These are phyloP conservation scores for Exophiala lecanii-corni DNA, from an alignment of 2,329 filamentous ascomycete species.

Conservation along the genomic window DNA sequence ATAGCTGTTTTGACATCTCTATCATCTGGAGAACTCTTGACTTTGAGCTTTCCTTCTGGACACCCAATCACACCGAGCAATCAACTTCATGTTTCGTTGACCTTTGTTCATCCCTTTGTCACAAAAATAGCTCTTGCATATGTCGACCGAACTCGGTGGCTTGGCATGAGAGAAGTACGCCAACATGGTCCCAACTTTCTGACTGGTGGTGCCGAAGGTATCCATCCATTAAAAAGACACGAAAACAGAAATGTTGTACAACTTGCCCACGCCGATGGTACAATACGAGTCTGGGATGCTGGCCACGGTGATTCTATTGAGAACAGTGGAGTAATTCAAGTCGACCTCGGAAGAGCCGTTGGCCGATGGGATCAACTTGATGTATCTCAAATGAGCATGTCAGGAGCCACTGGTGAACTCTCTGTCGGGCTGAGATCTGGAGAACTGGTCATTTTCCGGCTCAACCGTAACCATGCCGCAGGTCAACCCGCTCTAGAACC, in stretches of 20 bases:
- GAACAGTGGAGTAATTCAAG: slow-evolving; percentile 73
- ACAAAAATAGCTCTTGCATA: slow-evolving; percentile 66
- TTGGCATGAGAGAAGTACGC: slow-evolving; percentile 82
- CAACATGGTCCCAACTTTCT: slow-evolving; percentile 72
- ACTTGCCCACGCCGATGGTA: slow-evolving; percentile 85
- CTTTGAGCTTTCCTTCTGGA: slow-evolving; percentile 86
- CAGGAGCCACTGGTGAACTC: slow-evolving; percentile 75
- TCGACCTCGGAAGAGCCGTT: slow-evolving; percentile 78
- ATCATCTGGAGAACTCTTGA: slow-evolving; percentile 81
- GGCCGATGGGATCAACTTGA: slow-evolving; percentile 73
- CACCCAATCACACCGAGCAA: slow-evolving; percentile 89
- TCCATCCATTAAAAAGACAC: slow-evolving; percentile 66
- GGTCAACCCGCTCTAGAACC: slow-evolving; percentile 51
- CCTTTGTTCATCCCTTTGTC: slow-evolving; percentile 86
- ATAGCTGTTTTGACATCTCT: slow-evolving; percentile 76
- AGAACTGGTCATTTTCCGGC: slow-evolving; percentile 82
- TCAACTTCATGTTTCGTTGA: slow-evolving; percentile 80
- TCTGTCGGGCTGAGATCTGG: slow-evolving; percentile 75
- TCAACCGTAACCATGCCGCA: slow-evolving; percentile 72
- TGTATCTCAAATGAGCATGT: slow-evolving; percentile 74
- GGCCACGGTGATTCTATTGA: slow-evolving; percentile 92
- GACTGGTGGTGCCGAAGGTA: slow-evolving; percentile 70
- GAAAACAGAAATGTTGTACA: slow-evolving; percentile 81
- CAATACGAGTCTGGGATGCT: slow-evolving; percentile 86
- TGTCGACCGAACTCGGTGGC: slow-evolving; percentile 75